These are phyloP conservation scores for Kwoniella shandongensis DNA, from an alignment of 768 basidiomycete species.

Conservation along the genomic window DNA sequence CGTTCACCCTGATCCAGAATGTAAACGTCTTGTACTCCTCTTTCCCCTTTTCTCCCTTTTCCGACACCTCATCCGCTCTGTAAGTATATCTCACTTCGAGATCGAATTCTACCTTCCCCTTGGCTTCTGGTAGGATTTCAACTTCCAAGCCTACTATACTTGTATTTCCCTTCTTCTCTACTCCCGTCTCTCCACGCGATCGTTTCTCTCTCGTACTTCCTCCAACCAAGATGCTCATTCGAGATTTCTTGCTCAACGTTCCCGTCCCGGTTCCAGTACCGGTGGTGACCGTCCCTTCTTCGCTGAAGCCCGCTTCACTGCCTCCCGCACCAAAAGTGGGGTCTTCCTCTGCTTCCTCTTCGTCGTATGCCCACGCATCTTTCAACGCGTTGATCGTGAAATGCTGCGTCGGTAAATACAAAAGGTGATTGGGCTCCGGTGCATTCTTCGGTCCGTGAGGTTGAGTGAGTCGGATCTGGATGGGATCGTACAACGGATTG, in stretches of 20 bases:
- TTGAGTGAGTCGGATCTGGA: slow-evolving; percentile 78
- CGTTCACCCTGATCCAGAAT: slow-evolving; percentile 41
- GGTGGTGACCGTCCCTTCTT: slow-evolving; percentile 52
- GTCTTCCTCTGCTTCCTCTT: slow-evolving; percentile 68
- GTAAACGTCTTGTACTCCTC: slow-evolving; percentile 51
- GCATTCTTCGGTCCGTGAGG: slow-evolving; percentile 54
- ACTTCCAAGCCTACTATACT: slow-evolving; percentile 92
- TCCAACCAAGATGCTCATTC: slow-evolving; percentile 24
- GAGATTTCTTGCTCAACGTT: slow-evolving; percentile 53
- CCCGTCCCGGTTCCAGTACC: slow-evolving; percentile 3
- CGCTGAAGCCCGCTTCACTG: slow-evolving; percentile 58
- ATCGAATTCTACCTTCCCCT: slow-evolving; percentile 70
- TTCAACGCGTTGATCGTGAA: slow-evolving; percentile 88
- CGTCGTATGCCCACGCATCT: slow-evolving; percentile 98
- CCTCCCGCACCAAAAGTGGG: slow-evolving; percentile 48
- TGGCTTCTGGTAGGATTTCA: slow-evolving; percentile 74
- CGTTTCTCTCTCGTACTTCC: slow-evolving; percentile 31
- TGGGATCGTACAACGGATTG: slow-evolving; percentile 94
- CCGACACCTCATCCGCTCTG: slow-evolving; percentile 69
- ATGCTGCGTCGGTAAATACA: slow-evolving; percentile 71
- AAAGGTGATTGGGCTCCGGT: slow-evolving; percentile 41
- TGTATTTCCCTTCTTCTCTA: slow-evolving; percentile 86
- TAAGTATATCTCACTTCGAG: slow-evolving; percentile 94
- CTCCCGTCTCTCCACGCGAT: slow-evolving; percentile 64
- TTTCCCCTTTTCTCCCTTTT: slow-evolving; percentile 16